Evolutionary conservation across 176 grass and related monocot species (phyloP), one percentile per base, ranked within the genome.

Genomic region (Typha latifolia): DNA sequence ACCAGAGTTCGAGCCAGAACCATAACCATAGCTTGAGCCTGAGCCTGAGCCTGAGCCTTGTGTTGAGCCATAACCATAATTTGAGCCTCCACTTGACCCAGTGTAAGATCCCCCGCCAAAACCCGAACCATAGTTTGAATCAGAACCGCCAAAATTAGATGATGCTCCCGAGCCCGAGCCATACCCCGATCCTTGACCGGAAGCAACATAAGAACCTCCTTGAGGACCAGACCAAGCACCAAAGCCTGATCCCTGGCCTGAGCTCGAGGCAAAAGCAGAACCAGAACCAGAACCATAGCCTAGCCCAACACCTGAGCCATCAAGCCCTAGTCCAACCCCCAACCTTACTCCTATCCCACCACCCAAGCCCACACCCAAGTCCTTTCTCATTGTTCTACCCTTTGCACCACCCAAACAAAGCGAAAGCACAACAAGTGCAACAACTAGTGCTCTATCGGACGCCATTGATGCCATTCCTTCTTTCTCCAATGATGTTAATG

Each of bases 331-430:
- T 21, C 77, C 80, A 2, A 37, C 80, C 47, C 66, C 49, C 29
- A 78, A 51, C 48, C 34, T 67, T 53, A 78, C 43, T n/a, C 67
- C 67, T 13, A 78, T 57, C 48, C 67, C 76, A 4, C 56, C 66
- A 63, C 70, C 50, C 12, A 86, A 34, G 49, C 74, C 84, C 50
- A 86, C 69, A 64, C 77, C 77, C 63, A 91, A 69, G 59, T 73
- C 15, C 52, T 82, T 84, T 51, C 88, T 79, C n/a, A 70, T 21
- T 4, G 81, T 73, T 73, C 88, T 81, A 31, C 78, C 71, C 3
- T 21, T 81, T 0, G 78, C 59, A 59, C 23, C 13, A 4, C 69
- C 49, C 48, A 73, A 50, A 51, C 59, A 76, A 49, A 79, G 23
- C 1, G 73, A 73, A 4, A 63, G 19, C 49, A 55, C 56, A 32